These are phyloP conservation scores for Cotoneaster glaucophyllus DNA, from an alignment of 306 rosid species.

Conservation along the genomic window DNA sequence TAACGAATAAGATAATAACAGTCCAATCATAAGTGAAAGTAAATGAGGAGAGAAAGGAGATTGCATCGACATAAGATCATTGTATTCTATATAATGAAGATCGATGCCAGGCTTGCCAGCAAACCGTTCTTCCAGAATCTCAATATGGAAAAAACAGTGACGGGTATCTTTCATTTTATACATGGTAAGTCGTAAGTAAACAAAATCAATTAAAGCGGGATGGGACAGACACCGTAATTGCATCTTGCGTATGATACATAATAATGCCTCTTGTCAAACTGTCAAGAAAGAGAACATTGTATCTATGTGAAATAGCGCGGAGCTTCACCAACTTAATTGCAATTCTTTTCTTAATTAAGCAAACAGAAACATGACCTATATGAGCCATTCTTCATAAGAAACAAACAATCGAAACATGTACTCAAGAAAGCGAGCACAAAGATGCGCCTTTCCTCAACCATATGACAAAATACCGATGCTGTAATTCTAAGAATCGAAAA, in stretches of 20 bases:
- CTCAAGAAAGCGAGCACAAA: neutral
- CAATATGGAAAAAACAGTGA: neutral
- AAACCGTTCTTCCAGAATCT: neutral
- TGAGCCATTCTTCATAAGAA: neutral
- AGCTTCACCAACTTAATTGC: neutral
- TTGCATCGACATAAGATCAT: neutral
- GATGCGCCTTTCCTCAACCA: neutral
- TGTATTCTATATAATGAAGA: neutral
- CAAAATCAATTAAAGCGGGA: neutral
- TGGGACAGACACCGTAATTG: neutral
- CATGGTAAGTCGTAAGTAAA: neutral
- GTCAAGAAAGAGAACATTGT: neutral
- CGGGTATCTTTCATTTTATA: neutral
- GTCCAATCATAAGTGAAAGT: neutral
- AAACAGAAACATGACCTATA: neutral
- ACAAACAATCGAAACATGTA: neutral
- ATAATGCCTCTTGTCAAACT: neutral
- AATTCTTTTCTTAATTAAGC: neutral
- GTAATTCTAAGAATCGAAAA: conserved; percentile 11
- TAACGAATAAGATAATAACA: neutral
- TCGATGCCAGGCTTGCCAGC: neutral
- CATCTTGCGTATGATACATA: neutral
- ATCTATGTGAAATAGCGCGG: neutral
- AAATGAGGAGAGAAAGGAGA: conserved; percentile 8
- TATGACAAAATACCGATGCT: neutral